Base-by-base conservation (phyloP, 139 green algal species). In the Nannochloris sp. region DNA sequence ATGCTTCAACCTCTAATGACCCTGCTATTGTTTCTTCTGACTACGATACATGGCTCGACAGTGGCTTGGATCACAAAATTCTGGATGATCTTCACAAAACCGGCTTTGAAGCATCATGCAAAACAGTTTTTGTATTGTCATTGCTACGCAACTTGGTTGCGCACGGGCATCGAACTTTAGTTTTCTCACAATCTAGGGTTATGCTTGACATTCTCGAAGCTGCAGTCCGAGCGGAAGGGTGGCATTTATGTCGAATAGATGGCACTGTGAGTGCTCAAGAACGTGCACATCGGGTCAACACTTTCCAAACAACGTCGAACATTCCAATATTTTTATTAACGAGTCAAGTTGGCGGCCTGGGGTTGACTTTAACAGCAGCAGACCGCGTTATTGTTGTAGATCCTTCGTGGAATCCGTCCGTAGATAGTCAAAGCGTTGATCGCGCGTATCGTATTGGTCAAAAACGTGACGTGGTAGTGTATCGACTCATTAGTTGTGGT, bases 281-380 rank as follows among this genome's bases (percentile, higher is more conserved):
- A 46, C 62, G 69, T 14, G 32, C 60, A 31, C 53, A 58, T 19
- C 44, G 77, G 29, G 89, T 95, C 24, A 34, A 72, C 30, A 46
- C 46, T 30, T 97, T 96, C 68, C 89, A 97, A 64, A 73, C 32
- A 19, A 27, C 45, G 54, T 29, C 54, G 13, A 31, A 31, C 60
- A 92, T 95, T 54, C 87, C 84, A 4, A 76, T 98, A 7, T 95
- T 96, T 66, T 78, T 98, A 60, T 81, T 98, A 12, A 95, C 92
- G 5, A 85, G 84, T 7, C 78, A 88, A 65, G 92, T 97, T 30
- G 92, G 92, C 5, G 93, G 93, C 5, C 71, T 98, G 56, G 93
- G 93, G 2, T 73, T 98, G 19, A 98, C 91, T 6, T 78, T 98
- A 6, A 98, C 93, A 1, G 88, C 82, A 3, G 93, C 92, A 8